Base-by-base conservation (phyloP, 495 filamentous ascomycete species). In the Lophium mytilinum region DNA sequence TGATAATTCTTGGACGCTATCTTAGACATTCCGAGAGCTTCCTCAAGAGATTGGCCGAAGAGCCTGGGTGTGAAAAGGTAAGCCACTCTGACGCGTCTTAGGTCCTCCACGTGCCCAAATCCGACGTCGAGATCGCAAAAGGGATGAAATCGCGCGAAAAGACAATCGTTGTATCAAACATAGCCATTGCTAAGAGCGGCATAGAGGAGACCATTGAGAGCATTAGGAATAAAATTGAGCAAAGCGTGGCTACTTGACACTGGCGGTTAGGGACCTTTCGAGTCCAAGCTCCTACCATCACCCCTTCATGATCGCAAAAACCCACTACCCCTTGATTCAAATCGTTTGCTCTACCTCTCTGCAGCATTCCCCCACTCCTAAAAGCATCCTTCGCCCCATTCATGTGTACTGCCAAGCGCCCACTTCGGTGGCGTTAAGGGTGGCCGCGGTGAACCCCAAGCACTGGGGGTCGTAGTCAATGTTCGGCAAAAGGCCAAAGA, bases 131-230 rank as follows among this genome's bases (percentile, higher is more conserved):
- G 37, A 79, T 89, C 36, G 78, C 78, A 39, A 82, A 81, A 17
- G 85, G 85, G 3, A 66, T 75, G 51, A 87, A 83, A 62, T 80
- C 77, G 15, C 67, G 79, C 15, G 79, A 80, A 47, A 87, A 89
- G 70, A 85, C 77, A 0, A 60, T 84, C 15, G 33, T 43, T 7
- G 35, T 67, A 8, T 19, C 19, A 12, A 63, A 63, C 11, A 50
- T 52, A 14, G 21, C 47, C 37, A 55, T 5, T 6, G 5, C 30
- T 3, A 52, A 57, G 17, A 18, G 35, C 18, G 53, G n/a, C 19
- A 47, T 47, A 21, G 63, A 62, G 10, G 59, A 62, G 30, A 56
- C 56, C 7, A 35, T 62, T 3, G 59, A 58, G 34, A 15, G 54
- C 9, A 56, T 65, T 58, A 58, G 54, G 54, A 58, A 41, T 56